Percentiles rank a stretch among this genome's conserved stretches.
Evolutionary conservation across 2,329 filamentous ascomycete genomes (phyloP).

Genomic region (Neophaeococcomyces mojaviensis): DNA sequence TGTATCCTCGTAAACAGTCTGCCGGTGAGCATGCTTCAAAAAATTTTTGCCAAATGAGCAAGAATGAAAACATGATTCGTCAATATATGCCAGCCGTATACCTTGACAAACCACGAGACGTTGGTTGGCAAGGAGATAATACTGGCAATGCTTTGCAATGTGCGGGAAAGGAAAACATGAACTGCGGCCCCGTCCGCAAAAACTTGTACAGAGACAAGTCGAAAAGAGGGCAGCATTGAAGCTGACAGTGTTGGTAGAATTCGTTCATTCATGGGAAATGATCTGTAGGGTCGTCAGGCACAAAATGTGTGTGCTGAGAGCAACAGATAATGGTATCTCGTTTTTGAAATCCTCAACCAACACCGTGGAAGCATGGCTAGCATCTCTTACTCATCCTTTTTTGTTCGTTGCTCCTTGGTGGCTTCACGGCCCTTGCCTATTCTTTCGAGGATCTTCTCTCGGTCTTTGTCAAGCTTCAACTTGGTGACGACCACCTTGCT

Average conservation of each 20-base stretch:
- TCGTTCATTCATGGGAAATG: conserved; percentile 6
- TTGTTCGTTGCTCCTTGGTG: conserved; percentile 21
- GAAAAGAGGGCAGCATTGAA: conserved; percentile 6
- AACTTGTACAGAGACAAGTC: neutral
- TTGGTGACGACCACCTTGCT: conserved; percentile 98
- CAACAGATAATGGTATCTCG: conserved; percentile 4
- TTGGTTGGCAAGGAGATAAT: conserved; percentile 79
- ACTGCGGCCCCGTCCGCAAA: conserved; percentile 10
- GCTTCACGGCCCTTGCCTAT: conserved; percentile 41
- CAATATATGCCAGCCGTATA: conserved; percentile 89
- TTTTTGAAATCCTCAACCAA: conserved; percentile 1
- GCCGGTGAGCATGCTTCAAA: conserved; percentile 57
- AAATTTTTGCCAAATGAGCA: conserved; percentile 25
- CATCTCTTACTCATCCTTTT: conserved; percentile 7
- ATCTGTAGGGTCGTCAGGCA: conserved; percentile 5
- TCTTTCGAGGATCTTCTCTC: conserved; percentile 42
- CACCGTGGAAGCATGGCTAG: neutral
- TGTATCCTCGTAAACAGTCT: conserved; percentile 63
- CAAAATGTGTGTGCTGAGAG: conserved; percentile 4
- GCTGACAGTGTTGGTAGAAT: conserved; percentile 8
- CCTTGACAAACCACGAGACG: conserved; percentile 62
- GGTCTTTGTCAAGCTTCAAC: conserved; percentile 71
- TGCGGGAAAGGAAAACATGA: neutral
- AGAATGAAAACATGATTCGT: conserved; percentile 40
- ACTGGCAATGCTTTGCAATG: conserved; percentile 50